These are phyloP conservation scores for Chrysochromulina parva DNA, from an alignment of 78 protist genomes.

Conservation along the genomic window DNA sequence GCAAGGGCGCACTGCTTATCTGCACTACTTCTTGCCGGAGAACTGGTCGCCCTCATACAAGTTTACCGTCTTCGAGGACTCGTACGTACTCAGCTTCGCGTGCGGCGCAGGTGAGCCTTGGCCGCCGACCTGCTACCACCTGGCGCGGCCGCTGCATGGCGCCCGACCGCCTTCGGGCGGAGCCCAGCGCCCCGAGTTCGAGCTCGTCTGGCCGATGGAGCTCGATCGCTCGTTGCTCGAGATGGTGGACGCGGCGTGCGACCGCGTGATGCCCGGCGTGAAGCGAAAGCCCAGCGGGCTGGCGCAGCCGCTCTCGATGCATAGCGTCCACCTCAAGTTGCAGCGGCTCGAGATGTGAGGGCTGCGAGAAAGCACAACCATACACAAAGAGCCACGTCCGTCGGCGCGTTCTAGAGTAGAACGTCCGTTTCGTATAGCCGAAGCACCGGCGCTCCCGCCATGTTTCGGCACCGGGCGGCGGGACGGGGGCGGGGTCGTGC, in stretches of 20 bases:
- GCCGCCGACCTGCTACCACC: not conserved
- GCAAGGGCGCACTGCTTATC: not conserved
- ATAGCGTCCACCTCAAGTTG: too few species aligned
- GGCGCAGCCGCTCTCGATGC: too few species aligned
- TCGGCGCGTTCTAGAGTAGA: too few species aligned
- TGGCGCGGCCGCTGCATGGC: not conserved
- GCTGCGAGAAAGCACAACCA: too few species aligned
- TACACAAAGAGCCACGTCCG: too few species aligned
- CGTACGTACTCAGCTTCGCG: not conserved
- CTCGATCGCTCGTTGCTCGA: not conserved
- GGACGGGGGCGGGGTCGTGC: too few species aligned
- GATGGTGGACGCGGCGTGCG: not conserved
- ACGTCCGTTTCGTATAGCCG: too few species aligned
- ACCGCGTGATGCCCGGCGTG: too few species aligned
- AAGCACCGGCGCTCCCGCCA: too few species aligned
- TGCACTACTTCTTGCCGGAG: not conserved
- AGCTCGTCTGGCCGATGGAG: not conserved
- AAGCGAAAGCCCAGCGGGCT: too few species aligned
- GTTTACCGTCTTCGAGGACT: slow-evolving; percentile 5
- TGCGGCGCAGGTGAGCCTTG: not conserved
- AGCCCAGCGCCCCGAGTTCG: not conserved
- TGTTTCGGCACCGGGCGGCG: too few species aligned
- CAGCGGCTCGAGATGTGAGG: too few species aligned
- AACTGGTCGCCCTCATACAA: not conserved
- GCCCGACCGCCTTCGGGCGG: not conserved